phyloP scores from a whole-genome alignment of 192 early-diverging fungal species.

The Pilobolus umbonatus region DNA sequence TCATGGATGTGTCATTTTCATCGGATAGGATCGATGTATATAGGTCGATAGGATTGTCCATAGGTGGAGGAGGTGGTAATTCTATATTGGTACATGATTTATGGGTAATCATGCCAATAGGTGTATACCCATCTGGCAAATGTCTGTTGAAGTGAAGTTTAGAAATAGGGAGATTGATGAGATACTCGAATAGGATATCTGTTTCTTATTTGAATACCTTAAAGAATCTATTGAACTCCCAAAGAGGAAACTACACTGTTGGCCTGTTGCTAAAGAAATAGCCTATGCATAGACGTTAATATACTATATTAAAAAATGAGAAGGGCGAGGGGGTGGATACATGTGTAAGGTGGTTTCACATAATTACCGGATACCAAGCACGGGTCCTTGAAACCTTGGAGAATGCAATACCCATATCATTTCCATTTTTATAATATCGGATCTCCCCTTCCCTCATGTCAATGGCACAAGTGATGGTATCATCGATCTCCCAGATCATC shows the following conservation, averaged over 20 bases:
- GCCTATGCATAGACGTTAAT: constrained; percentile 31
- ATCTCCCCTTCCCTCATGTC: constrained; percentile 51
- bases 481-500: constrained; percentile 43
- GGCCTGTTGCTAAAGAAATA: constrained; percentile 53
- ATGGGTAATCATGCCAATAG: constrained; percentile 5
- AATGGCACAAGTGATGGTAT: constrained; percentile 50
- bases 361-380: constrained; percentile 34
- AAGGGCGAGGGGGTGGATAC: background rate
- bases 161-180: background rate
- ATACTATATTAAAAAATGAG: background rate
- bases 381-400: constrained; percentile 23
- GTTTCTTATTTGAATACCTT: constrained; percentile 2
- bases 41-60: background rate
- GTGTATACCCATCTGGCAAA: constrained; percentile 11
- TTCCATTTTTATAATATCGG: constrained; percentile 54
- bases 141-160: background rate
- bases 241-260: constrained; percentile 55
- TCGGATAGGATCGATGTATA: background rate
- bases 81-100: background rate
- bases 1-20: background rate
- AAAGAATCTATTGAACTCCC: constrained; percentile 35
- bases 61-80: constrained; percentile 13
- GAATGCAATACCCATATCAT: constrained; percentile 59
- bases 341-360: background rate
- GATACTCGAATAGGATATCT: background rate